These are phyloP conservation scores for Solanum appendiculatum DNA, from an alignment of 257 asterid genomes.

Conservation along the genomic window DNA sequence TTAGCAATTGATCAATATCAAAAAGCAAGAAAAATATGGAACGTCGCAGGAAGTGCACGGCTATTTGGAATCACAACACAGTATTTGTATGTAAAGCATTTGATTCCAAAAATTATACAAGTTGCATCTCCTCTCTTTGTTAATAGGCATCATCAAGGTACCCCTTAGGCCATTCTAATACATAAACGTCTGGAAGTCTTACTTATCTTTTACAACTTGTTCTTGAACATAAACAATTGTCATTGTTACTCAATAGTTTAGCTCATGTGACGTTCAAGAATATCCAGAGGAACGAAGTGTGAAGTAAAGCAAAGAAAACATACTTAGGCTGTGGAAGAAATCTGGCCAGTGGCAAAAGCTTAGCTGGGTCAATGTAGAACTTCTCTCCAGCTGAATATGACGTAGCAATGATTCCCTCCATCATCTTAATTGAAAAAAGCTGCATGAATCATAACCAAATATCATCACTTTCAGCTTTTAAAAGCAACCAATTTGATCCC, in stretches of 20 bases:
- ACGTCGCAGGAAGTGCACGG: fast-evolving
- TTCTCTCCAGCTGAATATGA: conserved; percentile 77
- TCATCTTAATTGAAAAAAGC: conserved; percentile 78
- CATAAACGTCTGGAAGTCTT: no score
- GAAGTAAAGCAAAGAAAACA: neutral
- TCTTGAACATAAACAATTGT: neutral
- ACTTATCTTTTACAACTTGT: neutral
- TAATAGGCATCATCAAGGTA: neutral
- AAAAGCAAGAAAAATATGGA: neutral
- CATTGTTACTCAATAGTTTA: neutral
- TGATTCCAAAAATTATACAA: neutral
- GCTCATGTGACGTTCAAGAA: neutral
- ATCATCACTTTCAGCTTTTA: neutral
- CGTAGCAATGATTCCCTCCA: conserved; percentile 86
- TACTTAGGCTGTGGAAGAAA: conserved; percentile 83
- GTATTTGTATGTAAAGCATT: neutral
- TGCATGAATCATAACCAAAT: conserved; percentile 9
- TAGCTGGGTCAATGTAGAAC: conserved; percentile 89
- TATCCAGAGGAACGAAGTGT: neutral
- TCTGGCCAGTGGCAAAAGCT: conserved; percentile 78
- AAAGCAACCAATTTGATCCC: neutral
- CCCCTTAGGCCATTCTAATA: no score
- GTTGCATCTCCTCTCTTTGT: neutral
- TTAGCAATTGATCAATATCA: neutral
- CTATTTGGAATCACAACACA: neutral